Percentiles rank a stretch among this genome's conserved stretches.
Evolutionary conservation across 345 rosid genomes (phyloP).

Genomic region (Erucastrum elatum): DNA sequence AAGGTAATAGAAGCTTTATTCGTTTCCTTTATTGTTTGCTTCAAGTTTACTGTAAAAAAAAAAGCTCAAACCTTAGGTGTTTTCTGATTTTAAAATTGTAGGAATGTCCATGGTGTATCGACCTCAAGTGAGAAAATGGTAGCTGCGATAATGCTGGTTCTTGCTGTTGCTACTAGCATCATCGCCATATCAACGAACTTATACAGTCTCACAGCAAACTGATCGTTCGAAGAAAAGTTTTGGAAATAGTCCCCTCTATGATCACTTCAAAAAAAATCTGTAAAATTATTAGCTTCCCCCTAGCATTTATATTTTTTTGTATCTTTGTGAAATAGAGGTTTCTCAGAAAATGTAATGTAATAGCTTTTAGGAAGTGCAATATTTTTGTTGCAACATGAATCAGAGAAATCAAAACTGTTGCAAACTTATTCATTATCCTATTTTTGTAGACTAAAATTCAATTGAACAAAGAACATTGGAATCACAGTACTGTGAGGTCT

Average conservation of each 20-base stretch:
- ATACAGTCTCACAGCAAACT: slow-evolving; percentile 20
- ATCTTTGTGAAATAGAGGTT: background rate
- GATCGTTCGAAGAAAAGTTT: background rate
- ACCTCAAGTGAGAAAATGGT: slow-evolving; percentile 42
- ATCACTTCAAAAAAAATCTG: slow-evolving; percentile 33
- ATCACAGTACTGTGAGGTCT: slow-evolving; percentile 23
- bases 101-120: slow-evolving; percentile 52
- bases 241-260: slow-evolving; percentile 33
- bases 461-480: background rate
- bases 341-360: background rate
- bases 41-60: background rate
- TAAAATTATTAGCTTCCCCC: slow-evolving; percentile 1
- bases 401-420: slow-evolving; percentile 3
- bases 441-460: background rate
- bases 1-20: slow-evolving; percentile 47
- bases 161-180: slow-evolving; percentile 46
- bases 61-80: background rate
- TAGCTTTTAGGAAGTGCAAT: slow-evolving; percentile 7
- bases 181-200: slow-evolving; percentile 46
- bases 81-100: slow-evolving; percentile 12
- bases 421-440: background rate
- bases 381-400: slow-evolving; percentile 16
- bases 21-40: background rate
- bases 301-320: background rate
- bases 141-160: slow-evolving; percentile 39